These are phyloP conservation scores for Aspergillus clavatus DNA, from an alignment of 2,329 filamentous ascomycete genomes.

Conservation along the genomic window DNA sequence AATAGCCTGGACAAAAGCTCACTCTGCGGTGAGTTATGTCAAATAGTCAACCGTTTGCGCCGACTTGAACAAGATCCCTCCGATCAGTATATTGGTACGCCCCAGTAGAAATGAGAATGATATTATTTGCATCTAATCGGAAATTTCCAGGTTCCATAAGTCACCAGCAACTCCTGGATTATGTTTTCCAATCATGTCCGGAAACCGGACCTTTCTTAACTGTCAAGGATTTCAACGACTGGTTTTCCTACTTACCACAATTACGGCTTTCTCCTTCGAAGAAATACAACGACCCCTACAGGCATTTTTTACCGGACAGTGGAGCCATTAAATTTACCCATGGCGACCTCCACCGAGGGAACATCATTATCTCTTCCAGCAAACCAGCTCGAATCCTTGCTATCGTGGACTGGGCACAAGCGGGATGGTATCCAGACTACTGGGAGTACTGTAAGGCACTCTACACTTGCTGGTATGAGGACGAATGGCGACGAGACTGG, in stretches of 20 bases:
- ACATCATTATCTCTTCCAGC: conserved; percentile 28
- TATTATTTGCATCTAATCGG: background rate
- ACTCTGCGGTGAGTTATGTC: conserved; percentile 16
- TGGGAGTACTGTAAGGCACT: conserved; percentile 32
- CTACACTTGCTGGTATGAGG: conserved; percentile 19
- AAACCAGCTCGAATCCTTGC: conserved; percentile 18
- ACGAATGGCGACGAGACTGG: background rate
- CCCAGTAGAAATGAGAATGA: background rate
- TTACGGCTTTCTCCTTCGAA: background rate
- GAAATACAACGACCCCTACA: conserved; percentile 18
- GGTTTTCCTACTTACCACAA: conserved; percentile 23
- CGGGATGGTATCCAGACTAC: conserved; percentile 33
- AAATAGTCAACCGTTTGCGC: conserved; percentile 16
- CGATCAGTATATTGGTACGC: conserved; percentile 21
- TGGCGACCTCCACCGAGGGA: conserved; percentile 28
- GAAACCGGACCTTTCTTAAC: conserved; percentile 17
- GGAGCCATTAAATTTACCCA: conserved; percentile 31
- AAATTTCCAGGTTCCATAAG: conserved; percentile 16
- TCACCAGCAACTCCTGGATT: conserved; percentile 13
- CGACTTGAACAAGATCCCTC: conserved; percentile 16
- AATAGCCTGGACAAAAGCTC: conserved; percentile 5
- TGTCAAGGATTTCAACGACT: conserved; percentile 24
- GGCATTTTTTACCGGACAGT: conserved; percentile 22
- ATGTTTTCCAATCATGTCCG: conserved; percentile 17
- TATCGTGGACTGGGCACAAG: conserved; percentile 29